phyloP scores from a whole-genome alignment of 2,329 filamentous ascomycete genomes.

The Capronia epimyces region DNA sequence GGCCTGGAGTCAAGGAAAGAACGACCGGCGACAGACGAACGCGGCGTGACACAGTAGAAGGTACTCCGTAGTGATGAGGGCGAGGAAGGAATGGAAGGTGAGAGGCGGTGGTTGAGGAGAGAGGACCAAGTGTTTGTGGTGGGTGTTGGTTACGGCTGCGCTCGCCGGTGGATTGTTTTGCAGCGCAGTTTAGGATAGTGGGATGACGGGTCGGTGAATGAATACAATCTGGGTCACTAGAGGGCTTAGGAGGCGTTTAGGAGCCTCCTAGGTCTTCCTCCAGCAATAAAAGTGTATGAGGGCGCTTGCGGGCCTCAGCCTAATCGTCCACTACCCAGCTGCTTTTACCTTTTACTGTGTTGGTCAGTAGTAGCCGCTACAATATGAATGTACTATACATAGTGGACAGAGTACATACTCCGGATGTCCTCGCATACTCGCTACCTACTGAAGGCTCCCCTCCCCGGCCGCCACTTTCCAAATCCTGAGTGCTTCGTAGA shows the following conservation, averaged over 20 bases:
- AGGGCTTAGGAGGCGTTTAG: not conserved
- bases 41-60: conserved; percentile 5
- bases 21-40: conserved; percentile 15
- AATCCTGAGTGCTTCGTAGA: too few relatives aligned
- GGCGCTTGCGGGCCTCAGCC: not conserved
- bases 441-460: too few relatives aligned
- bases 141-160: not conserved
- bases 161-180: conserved; percentile 10
- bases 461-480: too few relatives aligned
- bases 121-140: conserved; percentile 1
- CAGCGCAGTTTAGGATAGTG: conserved; percentile 4
- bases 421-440: too few relatives aligned
- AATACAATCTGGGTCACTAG: not conserved
- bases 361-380: too few relatives aligned
- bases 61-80: conserved; percentile 4
- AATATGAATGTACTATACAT: too few relatives aligned
- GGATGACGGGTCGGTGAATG: not conserved
- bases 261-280: not conserved
- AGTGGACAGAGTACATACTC: too few relatives aligned
- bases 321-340: not conserved
- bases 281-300: not conserved
- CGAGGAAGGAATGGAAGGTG: conserved; percentile 14
- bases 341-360: not conserved
- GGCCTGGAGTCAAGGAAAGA: conserved; percentile 28
- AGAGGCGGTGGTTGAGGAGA: not conserved